Conservation (phyloP, 2,329 filamentous ascomycete genomes). For the Claviceps sorghi region DNA sequence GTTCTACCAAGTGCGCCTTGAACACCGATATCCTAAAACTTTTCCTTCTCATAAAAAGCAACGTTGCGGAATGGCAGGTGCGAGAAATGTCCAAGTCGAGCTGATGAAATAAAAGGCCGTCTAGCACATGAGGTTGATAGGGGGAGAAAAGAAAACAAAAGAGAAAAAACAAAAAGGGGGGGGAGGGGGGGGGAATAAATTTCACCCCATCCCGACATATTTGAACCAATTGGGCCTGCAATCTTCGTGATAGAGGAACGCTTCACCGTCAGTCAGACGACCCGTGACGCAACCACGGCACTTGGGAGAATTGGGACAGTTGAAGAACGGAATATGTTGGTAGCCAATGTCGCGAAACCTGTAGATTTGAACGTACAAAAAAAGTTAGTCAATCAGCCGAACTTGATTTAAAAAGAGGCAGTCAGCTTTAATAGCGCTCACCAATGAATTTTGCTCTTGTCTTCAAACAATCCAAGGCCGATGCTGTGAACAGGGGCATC, state of each 20-base stretch:
- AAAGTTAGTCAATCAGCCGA: constrained; percentile 1
- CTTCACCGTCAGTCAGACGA: constrained; percentile 75
- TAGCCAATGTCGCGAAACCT: constrained; percentile 99
- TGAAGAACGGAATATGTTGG: constrained; percentile 96
- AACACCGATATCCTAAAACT: constrained; percentile 4
- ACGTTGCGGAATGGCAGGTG: neutral
- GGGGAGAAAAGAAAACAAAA: too few species aligned
- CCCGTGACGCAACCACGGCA: constrained; percentile 79
- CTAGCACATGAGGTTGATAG: neutral
- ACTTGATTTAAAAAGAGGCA: neutral
- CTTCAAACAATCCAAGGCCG: constrained; percentile 81
- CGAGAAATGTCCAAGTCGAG: neutral
- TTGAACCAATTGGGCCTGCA: constrained; percentile 97
- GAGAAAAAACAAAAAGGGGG: too few species aligned
- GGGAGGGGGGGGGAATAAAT: too few species aligned
- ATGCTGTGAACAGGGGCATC: constrained; percentile 96
- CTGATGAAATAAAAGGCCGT: neutral
- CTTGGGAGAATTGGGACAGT: constrained; percentile 93
- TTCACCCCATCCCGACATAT: constrained; percentile 64
- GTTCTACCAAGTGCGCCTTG: constrained; percentile 3
- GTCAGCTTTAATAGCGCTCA: constrained; percentile 28
- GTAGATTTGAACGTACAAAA: neutral
- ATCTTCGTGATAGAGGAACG: constrained; percentile 77
- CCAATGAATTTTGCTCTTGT: constrained; percentile 85
- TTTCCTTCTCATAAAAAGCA: neutral